phyloP scores from a whole-genome alignment of 306 rosid genomes.

The Cucumis melo region DNA sequence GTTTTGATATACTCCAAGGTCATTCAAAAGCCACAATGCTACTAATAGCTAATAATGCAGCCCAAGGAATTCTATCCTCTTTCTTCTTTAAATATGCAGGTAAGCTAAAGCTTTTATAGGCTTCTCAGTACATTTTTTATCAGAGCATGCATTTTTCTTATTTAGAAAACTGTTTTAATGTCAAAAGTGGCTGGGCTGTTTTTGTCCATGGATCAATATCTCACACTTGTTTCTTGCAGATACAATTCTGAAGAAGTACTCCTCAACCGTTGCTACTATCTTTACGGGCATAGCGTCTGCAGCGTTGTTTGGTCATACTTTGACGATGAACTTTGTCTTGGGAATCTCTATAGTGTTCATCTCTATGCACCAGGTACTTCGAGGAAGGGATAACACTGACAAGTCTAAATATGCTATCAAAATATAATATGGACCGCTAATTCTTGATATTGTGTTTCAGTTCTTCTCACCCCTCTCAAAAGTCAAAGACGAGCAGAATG shows the following conservation, averaged over 20 bases:
- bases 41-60: conserved; percentile 87
- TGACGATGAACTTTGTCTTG: conserved; percentile 78
- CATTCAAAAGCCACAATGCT: conserved; percentile 94
- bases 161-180: not conserved
- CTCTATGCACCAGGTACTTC: conserved; percentile 95
- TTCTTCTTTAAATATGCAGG: conserved; percentile 99
- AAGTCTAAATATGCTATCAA: not conserved
- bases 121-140: not conserved
- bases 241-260: conserved; percentile 94
- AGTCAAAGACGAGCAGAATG: conserved; percentile 70
- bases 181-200: not conserved
- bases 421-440: not conserved
- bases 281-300: conserved; percentile 98
- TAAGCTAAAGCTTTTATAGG: conserved; percentile 10
- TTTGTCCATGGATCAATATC: not conserved
- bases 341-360: conserved; percentile 97
- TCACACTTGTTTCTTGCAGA: conserved; percentile 37
- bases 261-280: conserved; percentile 96
- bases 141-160: not conserved
- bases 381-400: not conserved
- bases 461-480: conserved; percentile 85
- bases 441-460: conserved; percentile 27
- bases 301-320: conserved; percentile 74
- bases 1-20: conserved; percentile 88
- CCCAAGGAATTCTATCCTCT: conserved; percentile 94